Evolutionary conservation across 2,329 filamentous ascomycete species (phyloP).

Genomic region (Cadophora malorum): DNA sequence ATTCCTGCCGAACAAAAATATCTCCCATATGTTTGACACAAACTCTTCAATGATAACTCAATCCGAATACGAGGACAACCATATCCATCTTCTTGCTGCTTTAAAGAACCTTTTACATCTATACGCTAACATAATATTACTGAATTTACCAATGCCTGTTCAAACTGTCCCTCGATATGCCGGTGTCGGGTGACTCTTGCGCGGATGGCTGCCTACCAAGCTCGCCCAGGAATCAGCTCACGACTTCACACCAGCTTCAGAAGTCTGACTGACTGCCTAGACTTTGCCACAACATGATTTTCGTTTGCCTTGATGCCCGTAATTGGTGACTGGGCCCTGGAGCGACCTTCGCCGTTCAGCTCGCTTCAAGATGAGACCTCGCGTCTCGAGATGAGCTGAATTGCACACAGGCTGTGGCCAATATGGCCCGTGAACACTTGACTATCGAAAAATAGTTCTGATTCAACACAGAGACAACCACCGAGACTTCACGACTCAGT

Average conservation of each 20-base stretch:
- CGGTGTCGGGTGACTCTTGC: neutral
- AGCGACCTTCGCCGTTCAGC: neutral
- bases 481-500: neutral
- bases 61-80: too few species aligned
- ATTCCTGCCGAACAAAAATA: too few species aligned
- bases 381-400: neutral
- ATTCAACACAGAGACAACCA: neutral
- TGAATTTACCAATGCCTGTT: too few species aligned
- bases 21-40: neutral
- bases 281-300: neutral
- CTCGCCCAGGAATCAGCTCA: neutral
- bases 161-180: neutral
- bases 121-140: too few species aligned
- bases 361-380: neutral
- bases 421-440: neutral
- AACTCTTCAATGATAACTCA: neutral
- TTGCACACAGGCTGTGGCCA: neutral
- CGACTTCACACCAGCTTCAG: neutral
- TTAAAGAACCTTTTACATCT: too few species aligned
- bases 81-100: neutral
- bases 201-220: neutral
- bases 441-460: neutral
- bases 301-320: neutral
- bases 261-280: neutral
- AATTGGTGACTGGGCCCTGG: neutral